These are phyloP conservation scores for Lasiodiplodia sp. DNA, from an alignment of 2,329 filamentous ascomycete species.

Conservation along the genomic window DNA sequence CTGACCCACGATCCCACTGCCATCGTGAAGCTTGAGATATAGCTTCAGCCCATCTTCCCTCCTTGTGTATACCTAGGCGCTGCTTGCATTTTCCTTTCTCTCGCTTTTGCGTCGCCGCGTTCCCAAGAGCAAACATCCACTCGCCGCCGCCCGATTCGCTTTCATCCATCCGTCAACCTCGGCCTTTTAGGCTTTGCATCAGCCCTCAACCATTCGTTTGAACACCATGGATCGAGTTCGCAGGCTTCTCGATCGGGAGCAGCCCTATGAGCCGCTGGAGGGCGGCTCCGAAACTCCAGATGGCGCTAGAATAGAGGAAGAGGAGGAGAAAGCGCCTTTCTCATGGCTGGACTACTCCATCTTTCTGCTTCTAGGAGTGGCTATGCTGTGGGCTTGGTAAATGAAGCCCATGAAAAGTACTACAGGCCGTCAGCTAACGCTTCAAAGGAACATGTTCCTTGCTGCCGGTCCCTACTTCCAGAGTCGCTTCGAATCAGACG, in stretches of 20 bases:
- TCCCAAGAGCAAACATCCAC: background rate
- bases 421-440: background rate
- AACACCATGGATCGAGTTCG: slow-evolving; percentile 46
- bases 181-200: background rate
- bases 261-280: slow-evolving; percentile 48
- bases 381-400: slow-evolving; percentile 98
- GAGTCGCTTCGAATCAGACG: slow-evolving; percentile 74
- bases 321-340: slow-evolving; percentile 58
- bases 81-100: background rate
- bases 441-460: slow-evolving; percentile 92
- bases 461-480: slow-evolving; percentile 95
- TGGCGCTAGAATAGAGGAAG: slow-evolving; percentile 42
- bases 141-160: background rate
- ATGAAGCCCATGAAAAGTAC: background rate
- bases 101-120: background rate
- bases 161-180: background rate
- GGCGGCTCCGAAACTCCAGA: slow-evolving; percentile 46
- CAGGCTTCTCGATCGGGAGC: slow-evolving; percentile 39
- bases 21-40: slow-evolving; percentile 17
- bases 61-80: background rate
- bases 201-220: background rate
- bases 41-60: background rate
- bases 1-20: slow-evolving; percentile 9
- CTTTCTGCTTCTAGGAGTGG: slow-evolving; percentile 84
- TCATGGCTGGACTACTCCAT: slow-evolving; percentile 87